Base-by-base conservation (phyloP, 768 basidiomycete genomes). In the Calvatia gigantea region DNA sequence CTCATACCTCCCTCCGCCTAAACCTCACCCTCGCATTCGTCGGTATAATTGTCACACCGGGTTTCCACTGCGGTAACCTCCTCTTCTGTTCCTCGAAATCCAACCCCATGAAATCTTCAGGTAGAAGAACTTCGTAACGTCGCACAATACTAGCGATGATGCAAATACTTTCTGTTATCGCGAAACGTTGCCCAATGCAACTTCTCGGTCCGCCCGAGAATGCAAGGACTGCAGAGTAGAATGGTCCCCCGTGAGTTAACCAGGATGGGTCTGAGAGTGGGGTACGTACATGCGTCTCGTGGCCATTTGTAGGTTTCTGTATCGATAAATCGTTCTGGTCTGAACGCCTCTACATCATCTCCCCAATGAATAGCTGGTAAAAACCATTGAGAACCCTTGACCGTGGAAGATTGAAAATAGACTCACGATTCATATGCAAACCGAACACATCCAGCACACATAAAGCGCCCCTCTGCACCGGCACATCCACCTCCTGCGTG, bases 141-240 rank as follows among this genome's bases (percentile, higher is more conserved):
- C 73, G 71, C 3, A 76, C 70, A 42, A 81, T 60, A 42, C 69
- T 71, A 8, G 81, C 75, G 31, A 82, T 65, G 52, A 79, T 65
- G 39, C 75, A 73, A 1, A 72, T 58, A 43, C 66, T 70, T 60
- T 80, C 76, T 3, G 74, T 66, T 3, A 74, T 58, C 1, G 80
- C 74, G 46, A 81, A 80, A 3, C 76, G 74, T 54, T 79, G 75
- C 0, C 80, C 81, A 25, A 82, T 75, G 58, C 80, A 81, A 19
- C 69, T 72, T 14, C 80, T 69, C 1, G 72, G 66, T 11, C 81
- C 79, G 0, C 63, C 65, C 4, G 75, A 74, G 62, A 83, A 82
- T 0, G 77, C 72, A 25, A 76, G 28, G 61, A 75, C 77, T 49
- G 44, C 11, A n/a, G 15, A 17, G 25, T 46, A 19, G 9, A 44